Evolutionary conservation across 257 asterid genomes (phyloP).

Genomic region (Jasminum sambac): DNA sequence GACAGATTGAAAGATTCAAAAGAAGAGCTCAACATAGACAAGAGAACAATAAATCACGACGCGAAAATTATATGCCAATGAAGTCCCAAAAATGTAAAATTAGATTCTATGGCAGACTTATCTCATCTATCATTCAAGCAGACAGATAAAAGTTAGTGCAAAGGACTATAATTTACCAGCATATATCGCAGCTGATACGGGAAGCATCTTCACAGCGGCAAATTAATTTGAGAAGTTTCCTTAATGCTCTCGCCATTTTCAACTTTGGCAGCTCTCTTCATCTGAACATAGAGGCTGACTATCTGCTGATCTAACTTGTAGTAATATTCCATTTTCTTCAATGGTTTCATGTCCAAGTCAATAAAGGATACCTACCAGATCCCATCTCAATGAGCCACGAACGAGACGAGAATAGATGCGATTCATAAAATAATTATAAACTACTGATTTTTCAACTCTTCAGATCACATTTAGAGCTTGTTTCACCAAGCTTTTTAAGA

Average conservation of each 20-base stretch:
- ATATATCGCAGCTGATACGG: conserved; percentile 19
- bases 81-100: background rate
- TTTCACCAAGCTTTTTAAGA: no score
- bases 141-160: conserved; percentile 3
- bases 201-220: conserved; percentile 2
- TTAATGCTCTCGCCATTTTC: conserved; percentile 26
- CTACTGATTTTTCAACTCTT: background rate
- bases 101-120: background rate
- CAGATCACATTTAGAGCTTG: background rate
- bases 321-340: conserved; percentile 79
- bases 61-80: conserved; percentile 3
- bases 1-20: background rate
- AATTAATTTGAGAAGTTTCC: conserved; percentile 28
- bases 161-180: conserved; percentile 19
- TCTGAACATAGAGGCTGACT: conserved; percentile 54
- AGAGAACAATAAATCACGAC: background rate
- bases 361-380: conserved; percentile 71
- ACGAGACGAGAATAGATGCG: conserved; percentile 20
- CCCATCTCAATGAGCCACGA: conserved; percentile 19
- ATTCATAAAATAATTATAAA: conserved; percentile 8
- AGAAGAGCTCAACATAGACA: conserved; percentile 2
- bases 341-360: conserved; percentile 91
- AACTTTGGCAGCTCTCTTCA: conserved; percentile 39
- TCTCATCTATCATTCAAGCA: background rate
- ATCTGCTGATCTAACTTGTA: conserved; percentile 82